Conservation (phyloP, 2,329 filamentous ascomycete species). For the Periconia sp. region DNA sequence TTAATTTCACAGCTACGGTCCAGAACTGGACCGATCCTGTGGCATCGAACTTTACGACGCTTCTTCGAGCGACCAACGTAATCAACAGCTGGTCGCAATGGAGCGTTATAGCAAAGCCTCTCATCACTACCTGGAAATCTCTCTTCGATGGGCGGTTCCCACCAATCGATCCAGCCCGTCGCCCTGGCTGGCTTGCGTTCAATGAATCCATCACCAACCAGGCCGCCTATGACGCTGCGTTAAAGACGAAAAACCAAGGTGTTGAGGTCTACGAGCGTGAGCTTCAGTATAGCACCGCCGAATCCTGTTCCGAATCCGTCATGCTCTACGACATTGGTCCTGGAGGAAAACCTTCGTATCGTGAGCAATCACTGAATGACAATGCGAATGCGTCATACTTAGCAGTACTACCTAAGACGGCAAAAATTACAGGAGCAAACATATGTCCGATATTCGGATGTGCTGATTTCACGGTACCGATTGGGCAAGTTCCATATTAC, state of each 20-base stretch:
- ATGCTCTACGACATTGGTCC: conserved; percentile 53
- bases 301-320: conserved; percentile 49
- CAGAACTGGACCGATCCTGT: conserved; percentile 29
- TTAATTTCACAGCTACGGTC: conserved; percentile 46
- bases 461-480: conserved; percentile 51
- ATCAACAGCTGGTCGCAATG: conserved; percentile 45
- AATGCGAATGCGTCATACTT: conserved; percentile 40
- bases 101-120: conserved; percentile 38
- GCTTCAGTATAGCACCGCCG: conserved; percentile 44
- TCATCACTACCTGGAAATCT: conserved; percentile 39
- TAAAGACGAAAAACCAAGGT: conserved; percentile 36
- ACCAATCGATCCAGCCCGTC: conserved; percentile 46
- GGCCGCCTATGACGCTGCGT: conserved; percentile 22
- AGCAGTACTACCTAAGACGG: conserved; percentile 34
- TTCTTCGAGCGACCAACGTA: conserved; percentile 34
- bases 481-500: conserved; percentile 50
- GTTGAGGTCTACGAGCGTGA: conserved; percentile 49
- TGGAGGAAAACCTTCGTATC: conserved; percentile 49
- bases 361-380: conserved; percentile 44
- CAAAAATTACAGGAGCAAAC: conserved; percentile 39
- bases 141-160: conserved; percentile 48
- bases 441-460: conserved; percentile 48
- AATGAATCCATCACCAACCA: conserved; percentile 30
- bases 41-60: conserved; percentile 37
- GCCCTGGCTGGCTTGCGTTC: conserved; percentile 33